A percentile compares a stretch with the other conserved stretches of the same genome.
Evolutionary conservation across 495 filamentous ascomycete genomes (phyloP).

Genomic region (Podospora australis): DNA sequence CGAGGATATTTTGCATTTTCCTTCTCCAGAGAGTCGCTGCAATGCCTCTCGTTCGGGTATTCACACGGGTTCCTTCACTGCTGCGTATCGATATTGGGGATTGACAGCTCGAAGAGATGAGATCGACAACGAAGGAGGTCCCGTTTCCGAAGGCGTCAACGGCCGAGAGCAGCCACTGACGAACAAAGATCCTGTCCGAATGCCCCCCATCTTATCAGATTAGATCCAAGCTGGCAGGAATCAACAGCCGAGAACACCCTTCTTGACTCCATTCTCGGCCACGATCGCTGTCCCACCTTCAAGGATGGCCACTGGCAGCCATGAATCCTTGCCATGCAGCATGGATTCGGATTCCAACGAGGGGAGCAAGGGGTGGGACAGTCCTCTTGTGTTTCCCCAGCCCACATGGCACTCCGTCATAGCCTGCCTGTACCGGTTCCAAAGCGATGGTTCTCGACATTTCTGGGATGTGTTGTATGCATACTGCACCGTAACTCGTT

Average conservation of each 20-base stretch:
- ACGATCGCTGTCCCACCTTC: background rate
- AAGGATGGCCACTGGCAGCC: background rate
- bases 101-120: too few species aligned
- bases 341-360: background rate
- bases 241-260: background rate
- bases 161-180: too few species aligned
- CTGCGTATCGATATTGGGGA: too few species aligned
- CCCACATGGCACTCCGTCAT: conserved; percentile 4
- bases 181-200: background rate
- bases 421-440: conserved; percentile 3
- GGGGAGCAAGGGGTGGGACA: background rate
- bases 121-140: too few species aligned
- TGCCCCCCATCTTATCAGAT: conserved; percentile 27
- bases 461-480: background rate
- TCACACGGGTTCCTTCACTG: too few species aligned
- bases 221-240: conserved; percentile 6
- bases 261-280: background rate
- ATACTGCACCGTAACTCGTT: too few species aligned
- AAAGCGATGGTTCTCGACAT: conserved; percentile 1
- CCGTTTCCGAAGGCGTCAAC: too few species aligned
- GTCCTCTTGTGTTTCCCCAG: background rate
- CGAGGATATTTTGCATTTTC: background rate
- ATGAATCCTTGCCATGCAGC: background rate
- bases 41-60: too few species aligned
- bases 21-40: too few species aligned